These are phyloP conservation scores for Dissophora globulifera DNA, from an alignment of 192 early-diverging fungal genomes.

Conservation along the genomic window DNA sequence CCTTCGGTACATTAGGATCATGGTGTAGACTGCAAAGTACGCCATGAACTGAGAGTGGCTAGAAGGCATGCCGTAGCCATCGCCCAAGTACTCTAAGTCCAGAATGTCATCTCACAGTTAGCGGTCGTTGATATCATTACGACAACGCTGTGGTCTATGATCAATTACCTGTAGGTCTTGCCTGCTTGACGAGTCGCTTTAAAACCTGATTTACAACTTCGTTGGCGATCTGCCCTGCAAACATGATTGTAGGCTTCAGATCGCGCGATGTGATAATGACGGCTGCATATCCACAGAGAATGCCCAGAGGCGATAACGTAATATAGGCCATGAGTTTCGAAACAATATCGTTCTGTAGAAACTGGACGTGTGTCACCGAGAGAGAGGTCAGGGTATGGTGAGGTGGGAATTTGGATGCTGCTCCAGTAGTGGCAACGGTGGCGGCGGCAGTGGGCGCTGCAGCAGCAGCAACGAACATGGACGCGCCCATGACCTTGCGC, in stretches of 20 bases:
- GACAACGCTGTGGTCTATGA: too few species aligned
- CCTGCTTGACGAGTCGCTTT: conserved; percentile 69
- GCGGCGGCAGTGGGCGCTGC: too few species aligned
- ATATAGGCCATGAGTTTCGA: conserved; percentile 71
- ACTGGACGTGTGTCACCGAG: conserved; percentile 79
- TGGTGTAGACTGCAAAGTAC: conserved; percentile 72
- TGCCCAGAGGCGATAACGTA: conserved; percentile 71
- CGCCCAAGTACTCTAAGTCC: conserved; percentile 75
- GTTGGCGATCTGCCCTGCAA: conserved; percentile 76
- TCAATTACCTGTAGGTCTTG: conserved; percentile 73
- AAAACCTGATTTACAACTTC: conserved; percentile 71
- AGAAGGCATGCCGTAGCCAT: conserved; percentile 88
- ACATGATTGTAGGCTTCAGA: conserved; percentile 64
- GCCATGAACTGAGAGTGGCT: conserved; percentile 84
- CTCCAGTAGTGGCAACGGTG: too few species aligned
- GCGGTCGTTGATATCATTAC: too few species aligned
- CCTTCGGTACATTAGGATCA: conserved; percentile 64
- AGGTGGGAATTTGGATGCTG: conserved; percentile 27
- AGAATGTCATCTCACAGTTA: too few species aligned
- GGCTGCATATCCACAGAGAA: conserved; percentile 76
- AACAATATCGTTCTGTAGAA: conserved; percentile 64
- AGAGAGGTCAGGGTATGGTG: conserved; percentile 63
- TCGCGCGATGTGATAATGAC: conserved; percentile 71
- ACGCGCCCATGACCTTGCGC: conserved; percentile 1
- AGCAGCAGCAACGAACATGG: neutral